Evolutionary conservation across 352 stramenopile species (phyloP).

Genomic region (Phytopythium sindhum): DNA sequence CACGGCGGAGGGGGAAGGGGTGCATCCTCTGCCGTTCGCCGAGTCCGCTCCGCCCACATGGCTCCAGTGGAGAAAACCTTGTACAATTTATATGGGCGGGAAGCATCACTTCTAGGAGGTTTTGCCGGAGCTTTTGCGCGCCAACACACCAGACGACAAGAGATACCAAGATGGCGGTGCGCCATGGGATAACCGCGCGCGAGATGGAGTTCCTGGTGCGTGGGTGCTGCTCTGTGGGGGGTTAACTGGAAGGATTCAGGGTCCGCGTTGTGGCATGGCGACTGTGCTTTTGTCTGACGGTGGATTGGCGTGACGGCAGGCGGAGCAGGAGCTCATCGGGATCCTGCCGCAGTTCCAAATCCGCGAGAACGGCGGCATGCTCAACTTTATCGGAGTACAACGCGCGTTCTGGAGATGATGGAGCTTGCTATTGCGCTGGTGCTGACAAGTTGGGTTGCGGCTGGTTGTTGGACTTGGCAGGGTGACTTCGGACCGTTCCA

Average conservation of each 20-base stretch:
- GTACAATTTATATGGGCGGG: background rate
- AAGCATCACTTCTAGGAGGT: background rate
- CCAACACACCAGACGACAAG: background rate
- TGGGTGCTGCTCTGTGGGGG: background rate
- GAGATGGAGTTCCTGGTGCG: conserved; percentile 81
- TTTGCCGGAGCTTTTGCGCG: background rate
- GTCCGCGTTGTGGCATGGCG: no score
- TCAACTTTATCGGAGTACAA: conserved; percentile 76
- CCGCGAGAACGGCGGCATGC: conserved; percentile 65
- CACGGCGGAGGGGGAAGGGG: background rate
- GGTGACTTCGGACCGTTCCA: conserved; percentile 88
- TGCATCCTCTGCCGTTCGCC: background rate
- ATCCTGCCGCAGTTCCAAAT: conserved; percentile 87
- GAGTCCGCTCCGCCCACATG: no score
- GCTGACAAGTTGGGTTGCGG: background rate
- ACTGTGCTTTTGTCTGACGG: background rate
- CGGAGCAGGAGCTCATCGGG: conserved; percentile 83
- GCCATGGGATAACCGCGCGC: conserved; percentile 40
- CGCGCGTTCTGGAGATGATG: no score
- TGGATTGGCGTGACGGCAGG: conserved; percentile 23
- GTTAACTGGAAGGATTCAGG: background rate
- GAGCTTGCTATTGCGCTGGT: background rate
- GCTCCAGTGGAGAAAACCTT: background rate
- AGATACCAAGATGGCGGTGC: conserved; percentile 19
- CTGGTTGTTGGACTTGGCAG: conserved; percentile 14